Evolutionary conservation across 176 grass and related monocot species (phyloP).

Genomic region (Ensete ventricosum): DNA sequence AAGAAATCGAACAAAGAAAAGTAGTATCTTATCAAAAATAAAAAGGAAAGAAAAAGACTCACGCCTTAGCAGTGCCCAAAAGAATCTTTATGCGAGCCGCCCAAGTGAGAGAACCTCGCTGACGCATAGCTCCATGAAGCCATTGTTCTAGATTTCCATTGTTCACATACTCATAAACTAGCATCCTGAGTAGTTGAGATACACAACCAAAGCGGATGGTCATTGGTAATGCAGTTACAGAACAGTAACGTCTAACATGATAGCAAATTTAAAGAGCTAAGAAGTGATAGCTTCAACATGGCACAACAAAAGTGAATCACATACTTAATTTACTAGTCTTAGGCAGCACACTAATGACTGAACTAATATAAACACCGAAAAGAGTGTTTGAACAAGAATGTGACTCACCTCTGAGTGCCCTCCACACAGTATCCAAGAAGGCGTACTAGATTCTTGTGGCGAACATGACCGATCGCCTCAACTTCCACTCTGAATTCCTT

Average conservation of each 20-base stretch:
- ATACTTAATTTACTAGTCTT: neutral
- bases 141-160: conserved; percentile 81
- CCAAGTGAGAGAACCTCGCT: conserved; percentile 61
- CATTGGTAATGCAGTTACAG: neutral
- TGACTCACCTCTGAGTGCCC: conserved; percentile 67
- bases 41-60: conserved; percentile 26
- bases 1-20: conserved; percentile 11
- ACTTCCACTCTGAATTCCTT: conserved; percentile 92
- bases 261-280: neutral
- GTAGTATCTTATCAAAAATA: conserved; percentile 4
- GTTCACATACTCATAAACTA: conserved; percentile 82
- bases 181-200: conserved; percentile 44
- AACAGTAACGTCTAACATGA: conserved; percentile 4
- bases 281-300: neutral
- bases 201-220: neutral
- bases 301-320: neutral
- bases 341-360: neutral
- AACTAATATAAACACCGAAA: neutral
- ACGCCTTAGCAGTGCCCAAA: conserved; percentile 84
- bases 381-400: neutral
- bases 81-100: conserved; percentile 71
- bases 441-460: conserved; percentile 79
- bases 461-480: conserved; percentile 88
- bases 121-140: conserved; percentile 86
- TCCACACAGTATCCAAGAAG: conserved; percentile 74